These are phyloP conservation scores for Lentinus brumalis DNA, from an alignment of 768 basidiomycete species.

Conservation along the genomic window DNA sequence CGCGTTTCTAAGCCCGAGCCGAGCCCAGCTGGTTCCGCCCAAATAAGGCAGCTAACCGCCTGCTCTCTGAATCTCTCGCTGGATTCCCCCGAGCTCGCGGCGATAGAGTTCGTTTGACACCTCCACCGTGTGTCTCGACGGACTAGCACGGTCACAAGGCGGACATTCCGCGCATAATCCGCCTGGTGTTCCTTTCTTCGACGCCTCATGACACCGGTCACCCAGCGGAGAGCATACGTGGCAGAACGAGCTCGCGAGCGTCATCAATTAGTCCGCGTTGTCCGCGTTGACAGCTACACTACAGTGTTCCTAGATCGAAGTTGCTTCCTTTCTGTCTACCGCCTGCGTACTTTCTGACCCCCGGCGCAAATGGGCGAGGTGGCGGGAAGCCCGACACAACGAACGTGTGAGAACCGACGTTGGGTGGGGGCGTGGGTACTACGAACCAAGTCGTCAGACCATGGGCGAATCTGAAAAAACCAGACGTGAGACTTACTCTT, in stretches of 20 bases:
- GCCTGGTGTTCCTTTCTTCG: not conserved
- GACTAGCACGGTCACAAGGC: constrained; percentile 9
- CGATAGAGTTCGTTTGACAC: not conserved
- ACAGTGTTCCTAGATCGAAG: constrained; percentile 55
- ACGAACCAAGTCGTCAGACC: constrained; percentile 15
- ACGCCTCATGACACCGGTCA: constrained; percentile 10
- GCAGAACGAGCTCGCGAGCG: constrained; percentile 5
- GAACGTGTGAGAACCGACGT: constrained; percentile 69
- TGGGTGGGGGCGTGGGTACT: constrained; percentile 64
- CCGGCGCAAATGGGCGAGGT: constrained; percentile 61
- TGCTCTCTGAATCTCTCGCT: not conserved
- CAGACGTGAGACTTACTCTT: constrained; percentile 29
- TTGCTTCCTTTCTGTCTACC: constrained; percentile 71
- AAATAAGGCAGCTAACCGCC: constrained; percentile 1
- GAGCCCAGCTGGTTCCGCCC: constrained; percentile 10
- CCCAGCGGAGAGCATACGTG: constrained; percentile 16
- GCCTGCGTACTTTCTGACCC: constrained; percentile 58
- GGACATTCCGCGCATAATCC: constrained; percentile 19
- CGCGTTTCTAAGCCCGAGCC: constrained; percentile 15
- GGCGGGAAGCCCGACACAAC: constrained; percentile 79
- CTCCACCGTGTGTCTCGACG: not conserved
- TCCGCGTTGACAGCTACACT: constrained; percentile 10
- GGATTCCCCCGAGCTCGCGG: not conserved
- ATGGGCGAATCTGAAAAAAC: not conserved
- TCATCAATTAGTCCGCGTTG: constrained; percentile 6